A percentile compares a stretch with the other conserved stretches of the same genome.
Conservation (phyloP, 2,329 filamentous ascomycete species). For the Stagonosporopsis chrysanthemi region DNA sequence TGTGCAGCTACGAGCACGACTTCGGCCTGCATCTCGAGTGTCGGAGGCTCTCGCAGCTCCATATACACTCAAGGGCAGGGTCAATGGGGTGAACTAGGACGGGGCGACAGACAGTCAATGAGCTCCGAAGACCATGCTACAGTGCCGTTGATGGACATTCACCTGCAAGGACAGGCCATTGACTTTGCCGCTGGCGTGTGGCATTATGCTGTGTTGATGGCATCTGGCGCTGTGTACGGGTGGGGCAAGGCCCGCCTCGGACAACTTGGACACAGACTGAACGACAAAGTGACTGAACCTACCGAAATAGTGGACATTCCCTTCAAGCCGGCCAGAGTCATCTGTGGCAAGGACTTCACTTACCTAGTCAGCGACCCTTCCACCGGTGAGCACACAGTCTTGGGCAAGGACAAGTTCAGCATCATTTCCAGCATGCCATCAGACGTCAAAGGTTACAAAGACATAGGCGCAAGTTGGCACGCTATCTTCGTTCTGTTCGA, state of each 20-base stretch:
- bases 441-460: conserved; percentile 65
- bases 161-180: conserved; percentile 52
- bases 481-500: conserved; percentile 74
- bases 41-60: neutral
- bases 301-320: conserved; percentile 49
- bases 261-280: conserved; percentile 69
- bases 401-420: conserved; percentile 80
- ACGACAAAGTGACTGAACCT: conserved; percentile 49
- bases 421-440: conserved; percentile 66
- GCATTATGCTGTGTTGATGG: conserved; percentile 77
- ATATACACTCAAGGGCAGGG: conserved; percentile 28
- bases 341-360: conserved; percentile 87
- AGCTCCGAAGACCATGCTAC: neutral
- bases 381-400: conserved; percentile 67
- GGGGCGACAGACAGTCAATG: neutral
- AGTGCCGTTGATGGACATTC: conserved; percentile 1
- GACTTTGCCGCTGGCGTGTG: conserved; percentile 77
- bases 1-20: conserved; percentile 38
- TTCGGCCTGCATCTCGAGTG: conserved; percentile 30
- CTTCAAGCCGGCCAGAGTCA: conserved; percentile 71
- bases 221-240: conserved; percentile 79
- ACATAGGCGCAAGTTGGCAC: conserved; percentile 82
- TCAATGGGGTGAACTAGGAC: conserved; percentile 39
- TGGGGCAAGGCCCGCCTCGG: conserved; percentile 91
- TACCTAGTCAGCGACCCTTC: conserved; percentile 66